These are phyloP conservation scores for Mrakia hoshinonis DNA, from an alignment of 768 basidiomycete species.

Conservation along the genomic window DNA sequence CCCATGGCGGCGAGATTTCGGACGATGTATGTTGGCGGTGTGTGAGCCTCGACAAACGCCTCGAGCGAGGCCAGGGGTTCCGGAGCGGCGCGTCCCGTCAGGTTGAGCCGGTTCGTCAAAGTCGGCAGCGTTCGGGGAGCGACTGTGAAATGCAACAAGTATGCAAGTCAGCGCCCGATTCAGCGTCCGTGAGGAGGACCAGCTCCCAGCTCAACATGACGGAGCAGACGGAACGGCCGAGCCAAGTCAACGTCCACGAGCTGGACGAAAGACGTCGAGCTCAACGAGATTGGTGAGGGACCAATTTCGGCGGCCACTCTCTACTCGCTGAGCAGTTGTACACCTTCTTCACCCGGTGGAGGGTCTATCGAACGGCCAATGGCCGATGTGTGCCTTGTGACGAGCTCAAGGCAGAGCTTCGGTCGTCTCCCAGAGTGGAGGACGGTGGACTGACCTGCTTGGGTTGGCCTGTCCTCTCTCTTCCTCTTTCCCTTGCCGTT, in stretches of 20 bases:
- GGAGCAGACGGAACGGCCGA: too few species aligned
- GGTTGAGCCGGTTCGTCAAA: conserved; percentile 52
- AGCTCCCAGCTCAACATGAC: too few species aligned
- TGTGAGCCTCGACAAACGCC: conserved; percentile 52
- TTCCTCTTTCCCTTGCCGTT: conserved; percentile 32
- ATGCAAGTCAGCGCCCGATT: not conserved
- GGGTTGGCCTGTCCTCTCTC: conserved; percentile 25
- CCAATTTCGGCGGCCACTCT: too few species aligned
- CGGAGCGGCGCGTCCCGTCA: conserved; percentile 67
- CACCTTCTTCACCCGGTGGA: too few species aligned
- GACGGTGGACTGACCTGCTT: not conserved
- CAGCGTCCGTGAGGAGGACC: conserved; percentile 1
- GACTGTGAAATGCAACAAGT: not conserved
- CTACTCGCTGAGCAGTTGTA: too few species aligned
- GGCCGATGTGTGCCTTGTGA: too few species aligned
- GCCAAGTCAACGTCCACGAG: too few species aligned
- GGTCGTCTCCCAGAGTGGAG: not conserved
- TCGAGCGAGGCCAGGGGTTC: conserved; percentile 53
- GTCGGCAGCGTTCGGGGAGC: conserved; percentile 41
- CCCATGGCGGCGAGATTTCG: conserved; percentile 56
- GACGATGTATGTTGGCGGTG: conserved; percentile 54
- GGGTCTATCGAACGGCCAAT: too few species aligned
- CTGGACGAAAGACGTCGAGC: too few species aligned
- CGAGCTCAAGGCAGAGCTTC: conserved; percentile 1
- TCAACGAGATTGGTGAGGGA: too few species aligned